Percentiles rank a stretch among this genome's conserved stretches.
Conservation (phyloP, 768 basidiomycete species). For the Udeniomyces megalosporus region DNA sequence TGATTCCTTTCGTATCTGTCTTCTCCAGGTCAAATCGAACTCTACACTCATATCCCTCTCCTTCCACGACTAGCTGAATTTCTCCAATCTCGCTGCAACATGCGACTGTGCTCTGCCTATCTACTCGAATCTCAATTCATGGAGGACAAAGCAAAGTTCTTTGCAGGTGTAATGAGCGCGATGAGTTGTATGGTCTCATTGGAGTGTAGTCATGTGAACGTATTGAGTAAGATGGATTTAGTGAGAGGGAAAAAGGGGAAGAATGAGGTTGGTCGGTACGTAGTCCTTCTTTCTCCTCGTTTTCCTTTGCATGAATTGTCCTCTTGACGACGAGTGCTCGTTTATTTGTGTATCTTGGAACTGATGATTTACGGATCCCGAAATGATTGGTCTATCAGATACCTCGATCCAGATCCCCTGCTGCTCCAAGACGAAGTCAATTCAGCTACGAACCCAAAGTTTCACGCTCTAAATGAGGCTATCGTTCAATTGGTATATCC, state of each 20-base stretch:
- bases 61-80: conserved; percentile 65
- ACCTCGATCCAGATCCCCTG: conserved; percentile 87
- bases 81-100: conserved; percentile 51
- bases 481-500: conserved; percentile 68
- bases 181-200: conserved; percentile 99
- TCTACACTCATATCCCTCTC: conserved; percentile 96
- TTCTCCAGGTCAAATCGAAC: conserved; percentile 75
- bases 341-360: neutral
- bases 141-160: conserved; percentile 98
- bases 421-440: conserved; percentile 44
- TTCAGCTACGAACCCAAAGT: conserved; percentile 50
- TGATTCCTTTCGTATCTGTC: conserved; percentile 50
- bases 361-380: too few species aligned
- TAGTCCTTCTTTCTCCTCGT: neutral
- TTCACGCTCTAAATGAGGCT: conserved; percentile 85
- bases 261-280: conserved; percentile 70
- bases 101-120: conserved; percentile 77
- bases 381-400: conserved; percentile 36
- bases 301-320: neutral
- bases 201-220: conserved; percentile 89
- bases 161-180: conserved; percentile 88
- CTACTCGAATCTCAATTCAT: conserved; percentile 97
- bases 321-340: neutral
- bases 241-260: conserved; percentile 39
- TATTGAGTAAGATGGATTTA: conserved; percentile 99